Evolutionary conservation across 2,329 filamentous ascomycete species (phyloP).

Genomic region (Claviceps sp.): DNA sequence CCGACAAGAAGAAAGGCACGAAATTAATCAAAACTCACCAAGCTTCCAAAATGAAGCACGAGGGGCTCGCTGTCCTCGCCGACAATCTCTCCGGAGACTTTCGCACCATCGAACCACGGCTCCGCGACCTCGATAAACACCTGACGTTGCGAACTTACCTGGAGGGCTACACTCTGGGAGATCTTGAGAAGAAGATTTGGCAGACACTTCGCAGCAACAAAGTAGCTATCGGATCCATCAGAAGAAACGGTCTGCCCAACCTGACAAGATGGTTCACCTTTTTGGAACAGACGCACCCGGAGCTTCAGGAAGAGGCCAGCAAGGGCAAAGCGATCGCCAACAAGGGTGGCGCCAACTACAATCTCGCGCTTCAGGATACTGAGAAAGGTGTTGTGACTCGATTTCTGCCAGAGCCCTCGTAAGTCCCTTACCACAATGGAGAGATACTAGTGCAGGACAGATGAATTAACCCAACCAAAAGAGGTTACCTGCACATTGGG

Average conservation of each 20-base stretch:
- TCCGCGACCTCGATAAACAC: constrained; percentile 72
- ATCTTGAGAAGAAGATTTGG: constrained; percentile 74
- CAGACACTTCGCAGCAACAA: constrained; percentile 70
- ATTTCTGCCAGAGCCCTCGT: constrained; percentile 90
- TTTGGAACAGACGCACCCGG: constrained; percentile 68
- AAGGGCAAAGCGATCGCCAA: constrained; percentile 59
- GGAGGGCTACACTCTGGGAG: constrained; percentile 63
- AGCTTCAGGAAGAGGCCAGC: constrained; percentile 54
- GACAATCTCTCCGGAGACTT: constrained; percentile 52
- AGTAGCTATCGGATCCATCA: constrained; percentile 68
- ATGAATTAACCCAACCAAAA: constrained; percentile 12
- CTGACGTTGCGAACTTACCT: constrained; percentile 78
- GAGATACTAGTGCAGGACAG: background rate
- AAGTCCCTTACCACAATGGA: constrained; percentile 18
- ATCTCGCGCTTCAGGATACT: constrained; percentile 71
- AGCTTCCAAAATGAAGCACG: constrained; percentile 36
- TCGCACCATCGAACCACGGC: constrained; percentile 63
- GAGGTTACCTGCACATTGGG: constrained; percentile 84
- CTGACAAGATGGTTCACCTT: constrained; percentile 78
- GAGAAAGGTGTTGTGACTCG: constrained; percentile 83
- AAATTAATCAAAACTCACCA: too few species aligned
- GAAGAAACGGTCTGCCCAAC: constrained; percentile 64
- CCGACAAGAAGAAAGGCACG: background rate
- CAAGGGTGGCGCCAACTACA: constrained; percentile 76
- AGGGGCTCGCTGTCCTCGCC: constrained; percentile 39